These are phyloP conservation scores for Didymella arachidicola DNA, from an alignment of 2,329 filamentous ascomycete genomes.

Conservation along the genomic window DNA sequence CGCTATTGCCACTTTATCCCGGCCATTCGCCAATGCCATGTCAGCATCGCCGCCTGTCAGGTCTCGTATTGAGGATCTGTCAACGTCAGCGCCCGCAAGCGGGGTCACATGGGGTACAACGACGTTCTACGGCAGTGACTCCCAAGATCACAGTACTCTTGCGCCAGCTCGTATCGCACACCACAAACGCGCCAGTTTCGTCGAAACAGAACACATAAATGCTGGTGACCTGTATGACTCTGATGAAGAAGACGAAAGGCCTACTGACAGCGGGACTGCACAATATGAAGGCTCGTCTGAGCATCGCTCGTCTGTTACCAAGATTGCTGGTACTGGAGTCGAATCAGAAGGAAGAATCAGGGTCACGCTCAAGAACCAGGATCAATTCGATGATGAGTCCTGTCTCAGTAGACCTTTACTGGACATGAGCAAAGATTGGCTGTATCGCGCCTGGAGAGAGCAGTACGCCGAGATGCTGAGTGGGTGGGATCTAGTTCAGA, in stretches of 20 bases:
- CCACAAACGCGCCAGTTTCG: slow-evolving; percentile 51
- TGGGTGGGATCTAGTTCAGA: slow-evolving; percentile 64
- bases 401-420: slow-evolving; percentile 58
- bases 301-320: slow-evolving; percentile 29
- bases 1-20: slow-evolving; percentile 51
- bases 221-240: slow-evolving; percentile 44
- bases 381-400: slow-evolving; percentile 63
- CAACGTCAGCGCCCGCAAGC: slow-evolving; percentile 52
- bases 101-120: slow-evolving; percentile 59
- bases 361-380: slow-evolving; percentile 64
- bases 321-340: slow-evolving; percentile 21
- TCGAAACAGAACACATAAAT: slow-evolving; percentile 42
- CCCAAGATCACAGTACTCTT: slow-evolving; percentile 37
- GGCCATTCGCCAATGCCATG: slow-evolving; percentile 50
- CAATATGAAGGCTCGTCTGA: slow-evolving; percentile 34
- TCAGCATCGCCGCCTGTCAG: slow-evolving; percentile 51
- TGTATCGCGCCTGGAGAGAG: slow-evolving; percentile 62
- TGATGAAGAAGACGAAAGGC: slow-evolving; percentile 43
- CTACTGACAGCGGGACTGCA: slow-evolving; percentile 23
- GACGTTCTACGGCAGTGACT: slow-evolving; percentile 50
- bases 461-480: slow-evolving; percentile 66
- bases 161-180: slow-evolving; percentile 45
- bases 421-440: slow-evolving; percentile 56
- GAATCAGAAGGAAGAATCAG: slow-evolving; percentile 49
- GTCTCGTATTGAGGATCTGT: slow-evolving; percentile 49